phyloP scores from a whole-genome alignment of 2,329 filamentous ascomycete species.

The Fusarium illudens region DNA sequence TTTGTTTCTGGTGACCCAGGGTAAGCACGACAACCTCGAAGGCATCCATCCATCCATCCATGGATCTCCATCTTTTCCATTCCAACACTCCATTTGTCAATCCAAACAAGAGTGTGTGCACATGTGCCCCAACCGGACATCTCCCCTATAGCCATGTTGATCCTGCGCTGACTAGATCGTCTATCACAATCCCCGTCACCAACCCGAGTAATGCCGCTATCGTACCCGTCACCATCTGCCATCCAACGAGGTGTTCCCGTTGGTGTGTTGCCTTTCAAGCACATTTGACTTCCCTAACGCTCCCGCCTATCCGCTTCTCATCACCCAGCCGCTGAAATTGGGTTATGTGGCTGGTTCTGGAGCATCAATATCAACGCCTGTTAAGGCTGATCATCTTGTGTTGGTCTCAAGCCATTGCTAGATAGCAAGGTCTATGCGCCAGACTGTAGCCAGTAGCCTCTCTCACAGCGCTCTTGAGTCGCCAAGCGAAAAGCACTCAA shows the following conservation, averaged over 20 bases:
- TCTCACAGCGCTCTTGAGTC: conserved; percentile 10
- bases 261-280: not conserved
- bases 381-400: conserved; percentile 18
- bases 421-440: conserved; percentile 16
- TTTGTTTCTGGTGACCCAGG: conserved; percentile 24
- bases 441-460: conserved; percentile 25
- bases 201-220: not conserved
- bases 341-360: conserved; percentile 1
- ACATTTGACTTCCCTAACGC: conserved; percentile 6
- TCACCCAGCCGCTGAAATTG: not conserved
- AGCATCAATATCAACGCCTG: conserved; percentile 18
- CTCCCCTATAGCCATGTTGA: not conserved
- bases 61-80: not conserved
- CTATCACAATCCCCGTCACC: conserved; percentile 9
- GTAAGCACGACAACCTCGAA: not conserved
- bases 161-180: not conserved
- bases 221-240: conserved; percentile 4
- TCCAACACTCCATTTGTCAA: not conserved
- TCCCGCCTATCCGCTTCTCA: not conserved
- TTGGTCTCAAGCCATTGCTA: conserved; percentile 17
- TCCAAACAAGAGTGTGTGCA: not conserved
- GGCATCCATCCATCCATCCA: too few relatives aligned
- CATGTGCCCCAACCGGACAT: not conserved
- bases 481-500: conserved; percentile 23
- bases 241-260: not conserved